Conservation (phyloP, 2,329 filamentous ascomycete genomes). For the Lachnellula hyalina region DNA sequence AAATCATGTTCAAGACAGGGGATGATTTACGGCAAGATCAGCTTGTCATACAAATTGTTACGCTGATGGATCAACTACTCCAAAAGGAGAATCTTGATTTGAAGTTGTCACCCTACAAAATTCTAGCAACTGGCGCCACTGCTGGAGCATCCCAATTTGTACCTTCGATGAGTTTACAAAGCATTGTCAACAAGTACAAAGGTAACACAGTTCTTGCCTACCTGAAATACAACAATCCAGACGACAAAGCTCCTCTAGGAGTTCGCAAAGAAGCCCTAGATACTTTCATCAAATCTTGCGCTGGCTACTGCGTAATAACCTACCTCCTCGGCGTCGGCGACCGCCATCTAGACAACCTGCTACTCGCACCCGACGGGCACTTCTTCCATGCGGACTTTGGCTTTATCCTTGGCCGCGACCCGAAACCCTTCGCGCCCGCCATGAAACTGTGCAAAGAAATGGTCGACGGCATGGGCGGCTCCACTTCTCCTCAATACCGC, state of each 20-base stretch:
- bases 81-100: slow-evolving; percentile 95
- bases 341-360: slow-evolving; percentile 89
- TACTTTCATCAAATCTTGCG: slow-evolving; percentile 91
- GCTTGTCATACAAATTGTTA: slow-evolving; percentile 95
- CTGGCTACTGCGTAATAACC: slow-evolving; percentile 97
- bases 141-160: slow-evolving; percentile 94
- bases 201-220: slow-evolving; percentile 71
- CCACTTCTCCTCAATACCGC: slow-evolving; percentile 72
- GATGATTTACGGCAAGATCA: slow-evolving; percentile 97
- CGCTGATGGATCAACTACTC: slow-evolving; percentile 91
- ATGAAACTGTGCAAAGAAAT: slow-evolving; percentile 98
- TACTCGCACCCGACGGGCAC: slow-evolving; percentile 82
- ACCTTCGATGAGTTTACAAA: slow-evolving; percentile 76
- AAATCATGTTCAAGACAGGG: slow-evolving; percentile 94
- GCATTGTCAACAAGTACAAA: slow-evolving; percentile 78
- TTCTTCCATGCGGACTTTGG: slow-evolving; percentile 99
- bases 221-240: slow-evolving; percentile 83
- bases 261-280: slow-evolving; percentile 91
- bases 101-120: slow-evolving; percentile 92
- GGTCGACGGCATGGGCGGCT: slow-evolving; percentile 96
- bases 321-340: slow-evolving; percentile 96
- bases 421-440: slow-evolving; percentile 92
- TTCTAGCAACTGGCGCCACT: slow-evolving; percentile 83
- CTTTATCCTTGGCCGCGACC: slow-evolving; percentile 93
- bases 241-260: slow-evolving; percentile 72